These are phyloP conservation scores for Suhomyces faveliae DNA, from an alignment of 805 yeast species.

Conservation along the genomic window DNA sequence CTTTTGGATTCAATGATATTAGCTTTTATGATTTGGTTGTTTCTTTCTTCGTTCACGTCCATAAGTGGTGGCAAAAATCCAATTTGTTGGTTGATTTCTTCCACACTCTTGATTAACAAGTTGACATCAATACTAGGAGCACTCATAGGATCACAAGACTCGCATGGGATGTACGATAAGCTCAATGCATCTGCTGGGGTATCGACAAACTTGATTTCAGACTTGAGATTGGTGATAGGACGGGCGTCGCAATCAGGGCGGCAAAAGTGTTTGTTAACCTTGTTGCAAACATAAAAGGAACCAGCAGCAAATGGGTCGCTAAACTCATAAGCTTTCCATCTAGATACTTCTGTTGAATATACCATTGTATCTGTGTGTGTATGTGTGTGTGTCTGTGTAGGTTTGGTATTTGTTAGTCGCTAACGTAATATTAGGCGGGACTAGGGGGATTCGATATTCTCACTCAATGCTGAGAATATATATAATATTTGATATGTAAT, in stretches of 20 bases:
- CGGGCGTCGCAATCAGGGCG: slow-evolving; percentile 67
- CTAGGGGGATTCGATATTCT: not conserved
- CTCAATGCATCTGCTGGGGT: slow-evolving; percentile 40
- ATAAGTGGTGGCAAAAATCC: slow-evolving; percentile 56
- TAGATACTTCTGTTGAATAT: slow-evolving; percentile 44
- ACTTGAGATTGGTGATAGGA: slow-evolving; percentile 40
- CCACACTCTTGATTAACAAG: slow-evolving; percentile 50
- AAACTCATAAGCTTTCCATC: slow-evolving; percentile 65
- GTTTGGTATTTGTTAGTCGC: not conserved
- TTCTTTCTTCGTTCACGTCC: slow-evolving; percentile 44
- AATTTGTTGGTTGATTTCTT: slow-evolving; percentile 52
- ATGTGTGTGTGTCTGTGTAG: not conserved
- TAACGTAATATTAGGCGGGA: not conserved
- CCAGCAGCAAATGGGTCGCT: slow-evolving; percentile 66
- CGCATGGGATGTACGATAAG: slow-evolving; percentile 52
- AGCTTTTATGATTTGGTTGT: slow-evolving; percentile 36
- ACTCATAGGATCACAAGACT: slow-evolving; percentile 52
- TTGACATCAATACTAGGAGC: slow-evolving; percentile 46
- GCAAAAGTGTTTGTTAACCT: slow-evolving; percentile 46
- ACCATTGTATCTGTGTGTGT: slow-evolving; percentile 23
- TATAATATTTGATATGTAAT: not conserved
- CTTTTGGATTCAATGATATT: slow-evolving; percentile 30
- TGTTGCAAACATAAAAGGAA: slow-evolving; percentile 53
- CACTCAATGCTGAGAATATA: not conserved
- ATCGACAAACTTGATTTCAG: slow-evolving; percentile 47